phyloP scores from a whole-genome alignment of 345 rosid genomes.

The Eucalyptus brandiana region DNA sequence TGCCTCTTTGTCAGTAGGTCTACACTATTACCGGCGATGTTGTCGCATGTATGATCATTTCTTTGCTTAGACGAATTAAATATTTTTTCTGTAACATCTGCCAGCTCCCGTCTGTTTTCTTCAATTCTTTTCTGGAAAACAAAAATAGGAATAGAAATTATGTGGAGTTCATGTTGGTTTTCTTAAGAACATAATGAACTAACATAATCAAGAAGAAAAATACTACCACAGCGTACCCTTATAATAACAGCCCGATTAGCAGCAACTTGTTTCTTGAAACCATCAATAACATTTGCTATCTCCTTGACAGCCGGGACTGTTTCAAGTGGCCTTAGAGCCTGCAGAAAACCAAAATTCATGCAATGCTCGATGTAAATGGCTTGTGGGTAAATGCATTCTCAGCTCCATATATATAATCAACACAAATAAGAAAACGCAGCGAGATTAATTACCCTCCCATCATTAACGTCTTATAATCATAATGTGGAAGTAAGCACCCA shows the following conservation, averaged over 20 bases:
- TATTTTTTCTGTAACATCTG: constrained; percentile 38
- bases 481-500: background rate
- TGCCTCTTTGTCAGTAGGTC: constrained; percentile 77
- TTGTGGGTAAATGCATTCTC: background rate
- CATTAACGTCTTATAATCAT: background rate
- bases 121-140: constrained; percentile 64
- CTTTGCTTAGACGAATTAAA: constrained; percentile 43
- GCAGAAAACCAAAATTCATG: background rate
- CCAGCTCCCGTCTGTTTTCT: constrained; percentile 56
- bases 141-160: background rate
- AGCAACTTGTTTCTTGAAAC: constrained; percentile 52
- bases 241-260: constrained; percentile 47
- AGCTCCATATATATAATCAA: background rate
- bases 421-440: background rate
- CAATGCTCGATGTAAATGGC: background rate
- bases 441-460: background rate
- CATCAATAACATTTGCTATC: constrained; percentile 43
- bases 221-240: constrained; percentile 29
- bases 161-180: background rate
- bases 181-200: background rate
- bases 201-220: background rate
- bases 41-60: constrained; percentile 13
- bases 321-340: constrained; percentile 15
- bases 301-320: constrained; percentile 20
- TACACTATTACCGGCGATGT: constrained; percentile 5